Evolutionary conservation across 495 filamentous ascomycete species (phyloP).

Genomic region (Penicillium maclennaniae): DNA sequence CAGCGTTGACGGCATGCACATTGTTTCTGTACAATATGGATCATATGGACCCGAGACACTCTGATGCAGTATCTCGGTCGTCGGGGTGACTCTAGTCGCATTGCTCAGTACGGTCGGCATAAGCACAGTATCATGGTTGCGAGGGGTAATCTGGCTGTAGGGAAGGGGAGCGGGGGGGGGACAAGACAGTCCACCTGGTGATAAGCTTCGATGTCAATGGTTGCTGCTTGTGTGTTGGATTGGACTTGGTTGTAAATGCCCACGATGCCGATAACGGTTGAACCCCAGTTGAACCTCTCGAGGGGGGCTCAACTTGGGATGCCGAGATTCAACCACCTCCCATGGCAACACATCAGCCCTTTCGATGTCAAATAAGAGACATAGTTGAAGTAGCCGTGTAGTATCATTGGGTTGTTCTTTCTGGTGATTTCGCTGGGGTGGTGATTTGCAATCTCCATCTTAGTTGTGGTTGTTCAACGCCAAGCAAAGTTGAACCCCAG

Average conservation of each 20-base stretch:
- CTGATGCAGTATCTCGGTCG: neutral
- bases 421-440: no score
- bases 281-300: neutral
- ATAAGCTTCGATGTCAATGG: neutral
- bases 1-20: neutral
- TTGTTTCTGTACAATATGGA: neutral
- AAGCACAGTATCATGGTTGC: neutral
- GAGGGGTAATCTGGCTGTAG: neutral
- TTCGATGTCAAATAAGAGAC: neutral
- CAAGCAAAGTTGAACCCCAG: slow-evolving; percentile 6
- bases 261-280: slow-evolving; percentile 2
- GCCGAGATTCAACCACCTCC: neutral
- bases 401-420: no score
- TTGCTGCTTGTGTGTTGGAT: neutral
- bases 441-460: no score
- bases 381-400: no score
- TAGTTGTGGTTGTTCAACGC: neutral
- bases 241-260: neutral
- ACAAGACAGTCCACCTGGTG: neutral
- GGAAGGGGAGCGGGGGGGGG: neutral
- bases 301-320: neutral
- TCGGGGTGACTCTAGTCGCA: neutral
- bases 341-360: neutral
- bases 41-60: neutral
- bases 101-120: neutral